phyloP scores from a whole-genome alignment of 2,329 filamentous ascomycete species.

The Orbilia oligospora region DNA sequence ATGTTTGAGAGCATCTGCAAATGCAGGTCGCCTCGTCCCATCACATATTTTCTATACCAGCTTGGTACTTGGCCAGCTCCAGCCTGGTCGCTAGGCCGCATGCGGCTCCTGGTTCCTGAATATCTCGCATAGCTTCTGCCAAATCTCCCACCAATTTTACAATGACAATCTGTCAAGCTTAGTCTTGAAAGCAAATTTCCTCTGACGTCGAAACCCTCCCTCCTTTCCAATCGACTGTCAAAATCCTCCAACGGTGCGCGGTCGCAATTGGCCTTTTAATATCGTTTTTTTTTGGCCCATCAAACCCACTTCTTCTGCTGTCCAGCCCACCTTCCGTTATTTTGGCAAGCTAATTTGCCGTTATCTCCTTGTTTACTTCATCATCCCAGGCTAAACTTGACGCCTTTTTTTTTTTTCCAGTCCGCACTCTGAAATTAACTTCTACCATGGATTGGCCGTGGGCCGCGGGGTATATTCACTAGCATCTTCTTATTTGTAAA shows the following conservation, averaged over 20 bases:
- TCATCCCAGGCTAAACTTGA: conserved; percentile 49
- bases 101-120: conserved; percentile 50
- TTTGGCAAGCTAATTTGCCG: conserved; percentile 46
- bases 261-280: conserved; percentile 35
- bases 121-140: conserved; percentile 39
- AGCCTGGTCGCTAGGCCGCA: conserved; percentile 22
- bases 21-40: conserved; percentile 60
- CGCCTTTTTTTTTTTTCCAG: conserved; percentile 25
- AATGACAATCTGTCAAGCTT: conserved; percentile 26
- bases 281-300: conserved; percentile 19
- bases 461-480: conserved; percentile 53
- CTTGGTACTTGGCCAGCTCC: conserved; percentile 14
- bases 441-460: conserved; percentile 55
- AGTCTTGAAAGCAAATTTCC: conserved; percentile 6
- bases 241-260: conserved; percentile 29
- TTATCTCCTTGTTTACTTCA: conserved; percentile 43
- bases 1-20: conserved; percentile 57
- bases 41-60: conserved; percentile 50
- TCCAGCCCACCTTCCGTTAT: conserved; percentile 45
- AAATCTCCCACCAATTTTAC: conserved; percentile 31
- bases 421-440: conserved; percentile 39
- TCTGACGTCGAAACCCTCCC: conserved; percentile 47
- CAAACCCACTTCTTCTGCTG: conserved; percentile 22
- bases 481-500: conserved; percentile 56
- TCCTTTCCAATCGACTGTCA: conserved; percentile 15